Evolutionary conservation across 805 yeast species (phyloP), one percentile per base, ranked within the genome.

Genomic region (Saturnispora ahearnii): DNA sequence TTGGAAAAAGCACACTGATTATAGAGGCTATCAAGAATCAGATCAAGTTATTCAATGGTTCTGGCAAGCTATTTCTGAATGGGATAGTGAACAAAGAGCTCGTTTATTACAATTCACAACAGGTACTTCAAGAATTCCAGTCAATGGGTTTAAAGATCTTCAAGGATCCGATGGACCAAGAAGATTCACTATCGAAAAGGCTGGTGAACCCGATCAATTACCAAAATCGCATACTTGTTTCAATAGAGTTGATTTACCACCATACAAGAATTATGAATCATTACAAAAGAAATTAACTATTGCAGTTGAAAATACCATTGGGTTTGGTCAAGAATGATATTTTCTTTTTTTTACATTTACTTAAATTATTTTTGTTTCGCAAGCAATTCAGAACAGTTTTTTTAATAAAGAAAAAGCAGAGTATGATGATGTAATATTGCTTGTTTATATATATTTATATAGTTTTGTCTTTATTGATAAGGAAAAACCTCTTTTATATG

Each of bases 151-250:
- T 77, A 93, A 93, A 68, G 99, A 93, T 69, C 76, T 93, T 60
- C 99, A 93, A 71, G 99, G 99, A 57, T 86, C 96, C 24, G 99
- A 93, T 71, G 99, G 99, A 51, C 99, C 99, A 48, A 86, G 99
- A 77, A 81, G 98, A 65, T 93, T 93, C 69, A 93, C 99, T 6
- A 91, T 93, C 66, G 99, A 93, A 68, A 90, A 90, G 68, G 98
- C 98, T 9, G 99, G 99, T 51, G 98, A 91, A 66, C 63, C 84
- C 32, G 83, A 81, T 62, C 96, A 90, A 71, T 72, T 93, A 61
- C 99, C 99, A 42, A 93, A 93, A 69, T 87, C 96, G 9, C 99
- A 93, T 66, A 93, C 99, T 2, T 91, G 99, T 77, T 93, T 93
- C 79, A 93, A 93, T 73, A 86, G 99, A 72, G 97, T 93, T 48